Evolutionary conservation across 2,329 filamentous ascomycete species (phyloP).

Genomic region (Tetracladium maxilliforme): DNA sequence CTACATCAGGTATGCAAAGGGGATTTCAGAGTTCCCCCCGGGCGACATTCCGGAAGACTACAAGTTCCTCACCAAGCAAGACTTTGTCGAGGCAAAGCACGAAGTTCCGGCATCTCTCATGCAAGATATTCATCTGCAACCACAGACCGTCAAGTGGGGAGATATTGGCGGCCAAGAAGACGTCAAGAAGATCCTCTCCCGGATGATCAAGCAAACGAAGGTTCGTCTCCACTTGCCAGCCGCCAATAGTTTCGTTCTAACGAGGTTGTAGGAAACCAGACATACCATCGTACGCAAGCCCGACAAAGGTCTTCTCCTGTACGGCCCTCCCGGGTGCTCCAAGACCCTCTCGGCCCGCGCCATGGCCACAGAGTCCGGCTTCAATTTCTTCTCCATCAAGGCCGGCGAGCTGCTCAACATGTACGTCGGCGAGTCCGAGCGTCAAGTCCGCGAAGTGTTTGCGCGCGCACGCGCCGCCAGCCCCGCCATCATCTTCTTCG

Average conservation of each 20-base stretch:
- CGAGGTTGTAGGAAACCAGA: slow-evolving; percentile 25
- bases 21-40: too few species aligned
- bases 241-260: slow-evolving; percentile 4
- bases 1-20: slow-evolving; percentile 2
- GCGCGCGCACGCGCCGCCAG: slow-evolving; percentile 70
- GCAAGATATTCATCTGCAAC: slow-evolving; percentile 78
- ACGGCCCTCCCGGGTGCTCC: slow-evolving; percentile 86
- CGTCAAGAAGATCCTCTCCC: slow-evolving; percentile 48
- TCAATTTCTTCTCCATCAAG: slow-evolving; percentile 92
- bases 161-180: slow-evolving; percentile 77
- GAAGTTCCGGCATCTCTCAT: slow-evolving; percentile 71
- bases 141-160: slow-evolving; percentile 70
- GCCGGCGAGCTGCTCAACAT: slow-evolving; percentile 88
- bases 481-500: slow-evolving; percentile 91
- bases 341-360: slow-evolving; percentile 90
- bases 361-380: slow-evolving; percentile 74
- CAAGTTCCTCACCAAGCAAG: slow-evolving; percentile 19
- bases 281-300: slow-evolving; percentile 39
- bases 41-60: background rate
- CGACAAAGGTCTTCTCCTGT: slow-evolving; percentile 74
- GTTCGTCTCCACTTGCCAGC: slow-evolving; percentile 12
- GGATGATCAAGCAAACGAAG: slow-evolving; percentile 22
- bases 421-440: slow-evolving; percentile 93
- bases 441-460: slow-evolving; percentile 73
- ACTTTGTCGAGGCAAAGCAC: slow-evolving; percentile 51